phyloP scores from a whole-genome alignment of 179 eudicot species.

The Silene coronaria region DNA sequence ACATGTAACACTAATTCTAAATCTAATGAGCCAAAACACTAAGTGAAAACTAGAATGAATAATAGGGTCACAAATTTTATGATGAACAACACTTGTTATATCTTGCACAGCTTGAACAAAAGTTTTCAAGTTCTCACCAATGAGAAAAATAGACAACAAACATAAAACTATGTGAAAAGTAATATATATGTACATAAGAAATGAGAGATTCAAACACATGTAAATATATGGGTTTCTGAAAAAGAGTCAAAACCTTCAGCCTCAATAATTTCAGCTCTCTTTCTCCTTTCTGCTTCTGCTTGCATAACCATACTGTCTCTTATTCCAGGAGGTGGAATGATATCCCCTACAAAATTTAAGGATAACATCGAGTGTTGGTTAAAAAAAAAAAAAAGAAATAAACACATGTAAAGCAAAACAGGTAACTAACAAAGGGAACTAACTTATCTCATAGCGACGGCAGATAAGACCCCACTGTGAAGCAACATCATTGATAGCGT shows the following conservation, averaged over 20 bases:
- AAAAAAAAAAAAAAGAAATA: background rate
- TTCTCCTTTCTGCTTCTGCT: conserved; percentile 89
- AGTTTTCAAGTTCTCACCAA: too few species aligned
- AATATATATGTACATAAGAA: background rate
- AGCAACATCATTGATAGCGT: conserved; percentile 77
- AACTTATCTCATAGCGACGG: conserved; percentile 86
- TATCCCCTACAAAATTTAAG: conserved; percentile 57
- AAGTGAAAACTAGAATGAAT: too few species aligned
- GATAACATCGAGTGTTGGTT: background rate
- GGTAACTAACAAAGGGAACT: background rate
- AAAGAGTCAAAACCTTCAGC: conserved; percentile 58
- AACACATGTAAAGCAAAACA: background rate
- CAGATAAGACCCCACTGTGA: conserved; percentile 80
- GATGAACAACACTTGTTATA: too few species aligned
- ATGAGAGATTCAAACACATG: background rate
- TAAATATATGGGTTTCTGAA: background rate
- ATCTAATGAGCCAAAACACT: too few species aligned
- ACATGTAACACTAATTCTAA: too few species aligned
- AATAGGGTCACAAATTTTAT: too few species aligned
- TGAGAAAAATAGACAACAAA: too few species aligned
- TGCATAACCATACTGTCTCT: conserved; percentile 93
- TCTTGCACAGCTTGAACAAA: too few species aligned
- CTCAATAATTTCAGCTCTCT: conserved; percentile 80
- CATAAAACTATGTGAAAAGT: background rate
- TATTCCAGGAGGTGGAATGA: conserved; percentile 81